Evolutionary conservation across 352 stramenopile genomes (phyloP).

Genomic region (Phytophthora megakarya): DNA sequence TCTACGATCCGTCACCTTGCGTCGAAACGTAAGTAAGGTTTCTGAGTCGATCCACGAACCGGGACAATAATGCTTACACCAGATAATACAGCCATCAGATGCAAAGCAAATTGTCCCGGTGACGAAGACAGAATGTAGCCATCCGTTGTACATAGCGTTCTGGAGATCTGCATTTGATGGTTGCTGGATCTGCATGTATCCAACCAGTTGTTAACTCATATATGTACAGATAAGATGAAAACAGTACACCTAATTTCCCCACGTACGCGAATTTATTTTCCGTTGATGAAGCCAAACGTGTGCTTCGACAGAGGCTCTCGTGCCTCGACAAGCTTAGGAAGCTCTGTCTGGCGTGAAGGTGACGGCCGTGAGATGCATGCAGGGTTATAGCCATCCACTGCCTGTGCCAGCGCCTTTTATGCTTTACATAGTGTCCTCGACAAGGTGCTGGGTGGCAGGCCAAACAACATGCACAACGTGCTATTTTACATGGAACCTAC

Average conservation of each 20-base stretch:
- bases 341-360: neutral
- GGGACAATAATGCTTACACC: conserved; percentile 22
- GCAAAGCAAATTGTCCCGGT: conserved; percentile 17
- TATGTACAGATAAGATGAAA: neutral
- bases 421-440: conserved; percentile 9
- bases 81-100: conserved; percentile 11
- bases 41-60: conserved; percentile 9
- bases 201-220: no score
- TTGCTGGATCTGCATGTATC: conserved; percentile 1
- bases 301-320: conserved; percentile 29
- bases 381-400: neutral
- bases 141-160: conserved; percentile 3
- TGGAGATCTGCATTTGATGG: conserved; percentile 3
- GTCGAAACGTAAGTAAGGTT: neutral
- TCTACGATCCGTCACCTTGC: neutral
- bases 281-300: conserved; percentile 19
- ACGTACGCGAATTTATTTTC: conserved; percentile 7
- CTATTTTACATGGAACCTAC: neutral
- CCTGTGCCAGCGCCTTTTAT: neutral
- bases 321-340: conserved; percentile 25
- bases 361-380: conserved; percentile 2
- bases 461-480: conserved; percentile 9
- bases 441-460: neutral
- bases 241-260: neutral
- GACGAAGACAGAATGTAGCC: conserved; percentile 10